Base-by-base conservation (phyloP, 2,329 filamentous ascomycete species). In the Penicillium sp. region DNA sequence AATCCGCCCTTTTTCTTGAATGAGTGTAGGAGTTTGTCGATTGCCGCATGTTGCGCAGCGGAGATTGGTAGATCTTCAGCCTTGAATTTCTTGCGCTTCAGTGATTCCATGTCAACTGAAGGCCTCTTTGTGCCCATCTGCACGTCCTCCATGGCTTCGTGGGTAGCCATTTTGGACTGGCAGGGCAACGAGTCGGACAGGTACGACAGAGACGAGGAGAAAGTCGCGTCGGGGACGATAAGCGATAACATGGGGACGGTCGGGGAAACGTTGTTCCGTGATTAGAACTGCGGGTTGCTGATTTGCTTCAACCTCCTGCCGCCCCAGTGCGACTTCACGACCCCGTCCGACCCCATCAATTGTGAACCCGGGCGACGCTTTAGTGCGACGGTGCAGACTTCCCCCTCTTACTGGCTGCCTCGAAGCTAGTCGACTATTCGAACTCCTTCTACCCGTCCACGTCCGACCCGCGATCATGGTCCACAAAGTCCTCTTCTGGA, bases 1-100 rank as follows among this genome's bases (percentile, higher is more conserved):
- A 87, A 89, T 56, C 85, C 84, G 62, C 86, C 86, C 71, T 87
- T 87, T 73, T 88, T 88, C 73, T 87, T 87, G 72, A 87, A 87
- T 0, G 83, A 84, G 69, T 86, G 82, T 18, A 87, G 78, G 46
- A 89, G 78, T 63, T 79, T 79, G 70, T 88, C 85, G 56, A 89
- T 86, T 24, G 82, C 80, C 6, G 80, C 77, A 60, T 84, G 82
- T 70, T 88, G 85, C 37, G 81, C 73, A 55, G 83, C 80, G 24
- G 83, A 82, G 35, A 88, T 77, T 3, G 86, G 86, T 27, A 89
- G 78, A 63, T 89, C 86, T 4, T 84, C 83, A 27, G 83, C 77
- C 70, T 85, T 86, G 69, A 86, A 82, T 69, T 83, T 85, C 67
- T 78, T 78, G 61, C 68, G 69, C 63, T 70, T 73, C 39, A 76